Evolutionary conservation across 306 rosid species (phyloP).

Genomic region (Cicer chorassanicum): DNA sequence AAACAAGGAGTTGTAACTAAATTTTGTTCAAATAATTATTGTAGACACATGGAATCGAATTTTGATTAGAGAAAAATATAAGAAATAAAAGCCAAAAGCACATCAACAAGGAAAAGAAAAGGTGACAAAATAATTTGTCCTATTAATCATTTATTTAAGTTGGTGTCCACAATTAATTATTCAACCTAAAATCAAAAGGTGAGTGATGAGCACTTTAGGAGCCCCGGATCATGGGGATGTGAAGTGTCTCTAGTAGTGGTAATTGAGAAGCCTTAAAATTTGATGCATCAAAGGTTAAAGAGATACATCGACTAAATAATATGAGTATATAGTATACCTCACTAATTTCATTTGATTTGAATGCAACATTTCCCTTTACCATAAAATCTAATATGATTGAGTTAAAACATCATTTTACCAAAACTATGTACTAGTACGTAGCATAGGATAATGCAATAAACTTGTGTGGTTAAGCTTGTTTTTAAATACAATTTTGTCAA

Average conservation of each 20-base stretch:
- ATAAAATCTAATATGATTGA: slow-evolving; percentile 17
- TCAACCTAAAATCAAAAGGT: slow-evolving; percentile 48
- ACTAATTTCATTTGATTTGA: slow-evolving; percentile 36
- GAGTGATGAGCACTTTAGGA: slow-evolving; percentile 41
- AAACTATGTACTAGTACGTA: neutral
- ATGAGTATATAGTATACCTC: neutral
- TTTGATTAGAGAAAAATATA: slow-evolving; percentile 18
- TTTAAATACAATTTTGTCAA: slow-evolving; percentile 33
- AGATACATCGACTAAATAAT: slow-evolving; percentile 15
- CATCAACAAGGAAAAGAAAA: slow-evolving; percentile 23
- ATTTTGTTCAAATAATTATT: slow-evolving; percentile 6
- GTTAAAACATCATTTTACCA: slow-evolving; percentile 36
- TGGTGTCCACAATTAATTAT: slow-evolving; percentile 40
- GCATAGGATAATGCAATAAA: slow-evolving; percentile 20
- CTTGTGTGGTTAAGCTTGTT: slow-evolving; percentile 9
- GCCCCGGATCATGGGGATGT: slow-evolving; percentile 53
- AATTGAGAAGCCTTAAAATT: slow-evolving; percentile 32
- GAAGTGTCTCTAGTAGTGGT: slow-evolving; percentile 40
- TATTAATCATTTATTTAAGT: slow-evolving; percentile 42
- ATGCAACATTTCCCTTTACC: slow-evolving; percentile 24
- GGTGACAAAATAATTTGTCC: slow-evolving; percentile 40
- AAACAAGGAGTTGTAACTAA: neutral
- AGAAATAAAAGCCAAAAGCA: slow-evolving; percentile 38
- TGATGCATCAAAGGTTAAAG: slow-evolving; percentile 15
- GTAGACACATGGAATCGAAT: slow-evolving; percentile 32